Evolutionary conservation across 176 grass and related monocot genomes (phyloP), one percentile per base, ranked within the genome.

Genomic region (Carex pumila): DNA sequence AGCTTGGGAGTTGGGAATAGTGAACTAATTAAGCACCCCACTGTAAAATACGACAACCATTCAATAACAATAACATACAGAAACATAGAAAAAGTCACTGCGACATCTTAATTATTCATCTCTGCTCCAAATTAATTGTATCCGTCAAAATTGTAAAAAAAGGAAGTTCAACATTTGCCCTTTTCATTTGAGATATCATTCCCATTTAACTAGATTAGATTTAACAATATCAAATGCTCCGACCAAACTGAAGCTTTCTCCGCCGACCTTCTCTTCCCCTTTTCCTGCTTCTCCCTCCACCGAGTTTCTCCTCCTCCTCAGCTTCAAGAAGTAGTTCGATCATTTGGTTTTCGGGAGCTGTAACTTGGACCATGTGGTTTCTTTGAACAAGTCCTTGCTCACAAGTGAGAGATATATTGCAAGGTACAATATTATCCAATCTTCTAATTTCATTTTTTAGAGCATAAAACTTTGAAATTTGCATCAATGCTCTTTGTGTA

Each of bases 11-110:
- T 39, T 39, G 50, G 90, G 85, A 62, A 86, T 1, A 18, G 89
- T 93, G 82, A 94, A 91, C 62, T 87, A 94, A 91, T 58, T 87
- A 85, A 49, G 17, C 10, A 7, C 32, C 47, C 37, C n/a, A 3
- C 36, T 7, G 30, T 82, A 47, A 66, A 66, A 82, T 65, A 82
- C 56, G 31, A 76, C 80, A 47, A 65, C 75, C 71, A 81, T 78
- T 65, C 85, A 84, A 91, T 30, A 89, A 87, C 90, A 92, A 91
- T 30, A 89, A 87, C 90, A 92, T 89, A 89, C 22, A 62, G 61
- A 91, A 85, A 92, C 88, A 89, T 88, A 81, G 58, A 65, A 62
- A 84, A 69, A 86, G 62, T 52, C 89, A 31, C 71, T 52, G 66
- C 64, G 81, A 90, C 71, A 72, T 21, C 81, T 79, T 80, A 62